These are phyloP conservation scores for Skeletonema tropicum DNA, from an alignment of 108 stramenopile species.

Conservation along the genomic window DNA sequence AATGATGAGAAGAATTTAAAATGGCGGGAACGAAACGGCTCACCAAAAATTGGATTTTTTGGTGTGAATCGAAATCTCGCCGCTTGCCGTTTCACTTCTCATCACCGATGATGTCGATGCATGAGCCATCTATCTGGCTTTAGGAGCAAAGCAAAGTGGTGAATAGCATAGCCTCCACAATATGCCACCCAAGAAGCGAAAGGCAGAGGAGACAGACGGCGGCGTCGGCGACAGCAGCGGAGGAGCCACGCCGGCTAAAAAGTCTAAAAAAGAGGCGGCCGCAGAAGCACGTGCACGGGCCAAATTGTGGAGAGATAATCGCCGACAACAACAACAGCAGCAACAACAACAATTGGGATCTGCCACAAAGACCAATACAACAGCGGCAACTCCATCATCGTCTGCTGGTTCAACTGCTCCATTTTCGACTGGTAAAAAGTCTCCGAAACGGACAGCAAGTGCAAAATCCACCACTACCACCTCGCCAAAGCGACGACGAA, in stretches of 20 bases:
- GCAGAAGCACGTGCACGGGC: conserved; percentile 25
- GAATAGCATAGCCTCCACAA: too few species aligned
- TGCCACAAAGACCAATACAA: conserved; percentile 4
- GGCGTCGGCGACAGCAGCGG: neutral
- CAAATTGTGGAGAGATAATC: conserved; percentile 12
- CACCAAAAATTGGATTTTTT: too few species aligned
- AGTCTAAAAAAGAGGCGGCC: conserved; percentile 23
- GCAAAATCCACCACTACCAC: neutral
- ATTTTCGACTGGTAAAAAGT: neutral
- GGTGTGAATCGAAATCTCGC: too few species aligned
- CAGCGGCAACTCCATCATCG: conserved; percentile 9
- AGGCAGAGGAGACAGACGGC: conserved; percentile 14
- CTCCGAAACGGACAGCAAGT: conserved; percentile 4
- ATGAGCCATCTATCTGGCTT: too few species aligned
- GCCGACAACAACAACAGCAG: too few species aligned
- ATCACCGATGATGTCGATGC: too few species aligned
- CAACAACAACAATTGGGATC: neutral
- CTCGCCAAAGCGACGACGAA: conserved; percentile 12
- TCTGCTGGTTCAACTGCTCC: neutral
- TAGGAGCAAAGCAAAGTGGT: too few species aligned
- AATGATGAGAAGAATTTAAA: too few species aligned
- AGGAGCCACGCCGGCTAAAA: conserved; percentile 17
- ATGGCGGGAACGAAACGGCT: too few species aligned
- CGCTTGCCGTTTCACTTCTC: too few species aligned
- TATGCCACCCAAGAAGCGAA: conserved; percentile 48